Evolutionary conservation across 257 asterid species (phyloP).

Genomic region (Lycium ferocissimum): DNA sequence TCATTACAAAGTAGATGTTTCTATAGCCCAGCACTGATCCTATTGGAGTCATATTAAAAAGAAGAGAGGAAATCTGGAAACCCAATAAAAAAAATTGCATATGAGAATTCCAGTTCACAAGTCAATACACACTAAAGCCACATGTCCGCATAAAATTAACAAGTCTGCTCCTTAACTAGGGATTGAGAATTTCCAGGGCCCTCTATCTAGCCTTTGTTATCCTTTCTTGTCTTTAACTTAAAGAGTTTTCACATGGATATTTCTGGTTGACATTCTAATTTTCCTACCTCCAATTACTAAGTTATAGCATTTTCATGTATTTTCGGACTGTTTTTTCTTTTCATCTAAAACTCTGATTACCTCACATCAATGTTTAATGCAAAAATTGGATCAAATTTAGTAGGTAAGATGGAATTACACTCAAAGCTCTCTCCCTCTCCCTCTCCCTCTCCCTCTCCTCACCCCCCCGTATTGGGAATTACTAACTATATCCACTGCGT

Average conservation of each 20-base stretch:
- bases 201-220: conserved; percentile 21
- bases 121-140: conserved; percentile 7
- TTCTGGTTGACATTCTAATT: neutral
- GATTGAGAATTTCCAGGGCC: conserved; percentile 18
- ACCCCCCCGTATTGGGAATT: neutral
- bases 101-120: neutral
- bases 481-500: neutral
- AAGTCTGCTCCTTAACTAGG: neutral
- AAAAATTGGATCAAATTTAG: conserved; percentile 1
- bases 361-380: neutral
- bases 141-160: conserved; percentile 19
- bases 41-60: neutral
- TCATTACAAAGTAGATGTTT: neutral
- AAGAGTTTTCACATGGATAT: neutral
- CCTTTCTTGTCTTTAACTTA: neutral
- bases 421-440: neutral
- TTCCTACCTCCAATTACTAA: neutral
- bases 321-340: neutral
- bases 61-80: neutral
- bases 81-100: conserved; percentile 6
- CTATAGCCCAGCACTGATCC: neutral
- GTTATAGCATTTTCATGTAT: neutral
- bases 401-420: neutral
- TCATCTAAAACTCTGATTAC: neutral
- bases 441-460: too few species aligned